phyloP scores from a whole-genome alignment of 768 basidiomycete species.

The Crepidotus variabilis region DNA sequence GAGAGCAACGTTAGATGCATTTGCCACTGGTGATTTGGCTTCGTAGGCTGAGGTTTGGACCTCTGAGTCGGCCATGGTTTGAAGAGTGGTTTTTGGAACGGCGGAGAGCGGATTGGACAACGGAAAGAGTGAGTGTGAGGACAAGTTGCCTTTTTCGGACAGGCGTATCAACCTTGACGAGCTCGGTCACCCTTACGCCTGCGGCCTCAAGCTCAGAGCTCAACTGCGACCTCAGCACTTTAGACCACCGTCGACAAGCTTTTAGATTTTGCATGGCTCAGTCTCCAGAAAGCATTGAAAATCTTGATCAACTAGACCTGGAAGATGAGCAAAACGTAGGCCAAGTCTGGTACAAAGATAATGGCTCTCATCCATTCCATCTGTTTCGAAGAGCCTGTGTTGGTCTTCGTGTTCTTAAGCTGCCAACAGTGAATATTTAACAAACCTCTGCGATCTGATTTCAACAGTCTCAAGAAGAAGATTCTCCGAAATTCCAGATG shows the following conservation, averaged over 20 bases:
- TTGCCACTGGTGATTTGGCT: constrained; percentile 50
- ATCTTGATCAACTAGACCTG: constrained; percentile 2
- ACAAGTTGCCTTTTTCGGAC: constrained; percentile 28
- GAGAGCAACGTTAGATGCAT: constrained; percentile 55
- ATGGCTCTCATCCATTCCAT: constrained; percentile 33
- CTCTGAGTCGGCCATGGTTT: constrained; percentile 31
- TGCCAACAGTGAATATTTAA: background rate
- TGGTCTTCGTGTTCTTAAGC: constrained; percentile 20
- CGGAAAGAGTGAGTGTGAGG: constrained; percentile 16
- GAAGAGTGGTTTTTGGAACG: constrained; percentile 21
- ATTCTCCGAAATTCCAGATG: constrained; percentile 31
- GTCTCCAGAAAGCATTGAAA: background rate
- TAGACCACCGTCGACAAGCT: background rate
- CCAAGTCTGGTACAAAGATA: constrained; percentile 34
- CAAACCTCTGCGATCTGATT: background rate
- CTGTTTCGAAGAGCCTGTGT: constrained; percentile 43
- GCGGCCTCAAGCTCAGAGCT: too few relatives aligned
- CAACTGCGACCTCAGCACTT: background rate
- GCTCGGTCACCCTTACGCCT: too few relatives aligned
- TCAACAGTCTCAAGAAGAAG: constrained; percentile 22
- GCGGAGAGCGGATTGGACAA: constrained; percentile 25
- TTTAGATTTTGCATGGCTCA: background rate
- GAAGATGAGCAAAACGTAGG: constrained; percentile 4
- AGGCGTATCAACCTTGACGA: too few relatives aligned
- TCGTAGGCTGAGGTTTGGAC: constrained; percentile 29